These are phyloP conservation scores for Balakata baccata DNA, from an alignment of 345 rosid genomes.

Conservation along the genomic window DNA sequence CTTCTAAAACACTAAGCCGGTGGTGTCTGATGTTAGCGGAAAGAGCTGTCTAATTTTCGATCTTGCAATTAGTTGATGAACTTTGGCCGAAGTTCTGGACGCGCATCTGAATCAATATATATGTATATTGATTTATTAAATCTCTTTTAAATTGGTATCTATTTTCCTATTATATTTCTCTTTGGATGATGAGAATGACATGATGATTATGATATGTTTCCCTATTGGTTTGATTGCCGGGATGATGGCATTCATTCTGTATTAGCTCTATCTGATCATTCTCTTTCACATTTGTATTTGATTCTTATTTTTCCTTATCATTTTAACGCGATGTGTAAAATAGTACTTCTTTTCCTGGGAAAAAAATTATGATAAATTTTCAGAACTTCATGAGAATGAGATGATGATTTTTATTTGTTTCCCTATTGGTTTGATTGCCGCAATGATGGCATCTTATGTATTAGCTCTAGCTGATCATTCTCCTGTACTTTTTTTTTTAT, in stretches of 20 bases:
- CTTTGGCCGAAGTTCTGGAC: too few species aligned
- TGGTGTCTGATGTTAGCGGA: too few species aligned
- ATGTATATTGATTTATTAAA: background rate
- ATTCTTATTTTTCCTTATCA: too few species aligned
- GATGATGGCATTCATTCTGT: slow-evolving; percentile 44
- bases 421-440: slow-evolving; percentile 54
- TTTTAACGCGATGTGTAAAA: too few species aligned
- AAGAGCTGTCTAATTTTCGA: background rate
- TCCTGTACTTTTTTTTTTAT: background rate
- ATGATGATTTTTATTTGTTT: slow-evolving; percentile 33
- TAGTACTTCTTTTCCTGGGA: too few species aligned
- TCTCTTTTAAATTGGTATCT: background rate
- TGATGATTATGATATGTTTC: slow-evolving; percentile 37
- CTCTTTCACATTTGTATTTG: background rate
- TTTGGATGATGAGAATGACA: slow-evolving; percentile 24
- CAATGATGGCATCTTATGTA: slow-evolving; percentile 36
- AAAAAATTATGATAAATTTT: background rate
- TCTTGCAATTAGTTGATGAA: background rate
- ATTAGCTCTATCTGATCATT: slow-evolving; percentile 50
- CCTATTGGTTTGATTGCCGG: slow-evolving; percentile 61
- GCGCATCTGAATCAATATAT: too few species aligned
- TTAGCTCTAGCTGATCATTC: slow-evolving; percentile 45
- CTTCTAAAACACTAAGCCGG: background rate
- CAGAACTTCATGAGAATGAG: slow-evolving; percentile 15
- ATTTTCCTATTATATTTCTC: background rate